Evolutionary conservation across 192 early-diverging fungal species (phyloP).

Genomic region (Backusella psychrophila): DNA sequence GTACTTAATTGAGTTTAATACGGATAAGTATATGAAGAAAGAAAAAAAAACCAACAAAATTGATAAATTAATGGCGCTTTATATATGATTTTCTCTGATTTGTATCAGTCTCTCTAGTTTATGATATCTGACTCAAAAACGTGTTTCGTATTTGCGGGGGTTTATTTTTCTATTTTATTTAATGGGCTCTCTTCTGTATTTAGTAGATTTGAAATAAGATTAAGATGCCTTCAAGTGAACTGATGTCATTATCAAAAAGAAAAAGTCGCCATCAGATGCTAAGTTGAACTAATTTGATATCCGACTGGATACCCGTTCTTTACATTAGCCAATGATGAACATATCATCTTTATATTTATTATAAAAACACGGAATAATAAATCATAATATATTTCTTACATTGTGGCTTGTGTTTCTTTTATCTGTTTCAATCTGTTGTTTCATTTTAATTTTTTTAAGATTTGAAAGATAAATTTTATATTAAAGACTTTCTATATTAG

Average conservation of each 20-base stretch:
- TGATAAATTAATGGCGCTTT: background rate
- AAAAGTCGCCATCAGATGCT: background rate
- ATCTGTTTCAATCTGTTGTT: slow-evolving; percentile 3
- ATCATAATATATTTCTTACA: background rate
- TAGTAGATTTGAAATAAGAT: slow-evolving; percentile 10
- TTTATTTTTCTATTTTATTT: slow-evolving; percentile 4
- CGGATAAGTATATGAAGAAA: background rate
- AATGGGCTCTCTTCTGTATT: slow-evolving; percentile 8
- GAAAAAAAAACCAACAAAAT: background rate
- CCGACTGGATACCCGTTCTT: slow-evolving; percentile 1
- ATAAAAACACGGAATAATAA: background rate
- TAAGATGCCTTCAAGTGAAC: slow-evolving; percentile 2
- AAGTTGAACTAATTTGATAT: background rate
- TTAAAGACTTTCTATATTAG: background rate
- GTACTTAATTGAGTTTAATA: background rate
- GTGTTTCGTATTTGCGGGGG: slow-evolving; percentile 9
- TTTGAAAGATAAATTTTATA: background rate
- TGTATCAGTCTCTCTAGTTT: background rate
- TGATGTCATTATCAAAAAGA: slow-evolving; percentile 3
- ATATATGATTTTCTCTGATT: slow-evolving; percentile 2
- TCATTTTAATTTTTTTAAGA: background rate
- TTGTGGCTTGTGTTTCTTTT: background rate
- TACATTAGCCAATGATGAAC: background rate
- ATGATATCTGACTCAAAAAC: slow-evolving; percentile 4
- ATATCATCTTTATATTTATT: background rate